phyloP scores from a whole-genome alignment of 805 yeast species.

The Millerago galiae region DNA sequence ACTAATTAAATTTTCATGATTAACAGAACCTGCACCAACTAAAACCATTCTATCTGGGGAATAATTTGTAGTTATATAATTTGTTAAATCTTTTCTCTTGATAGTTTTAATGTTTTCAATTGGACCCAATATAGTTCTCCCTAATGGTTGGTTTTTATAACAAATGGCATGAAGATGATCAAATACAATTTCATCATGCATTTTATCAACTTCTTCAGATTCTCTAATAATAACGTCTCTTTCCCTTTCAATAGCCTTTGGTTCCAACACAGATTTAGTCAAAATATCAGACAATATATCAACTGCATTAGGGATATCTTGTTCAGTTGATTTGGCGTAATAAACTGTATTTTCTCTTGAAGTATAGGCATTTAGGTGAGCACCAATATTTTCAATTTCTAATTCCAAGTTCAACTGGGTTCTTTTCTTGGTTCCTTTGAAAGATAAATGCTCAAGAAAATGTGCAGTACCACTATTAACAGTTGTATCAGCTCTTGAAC shows the following conservation, averaged over 20 bases:
- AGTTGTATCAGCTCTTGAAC: conserved; percentile 88
- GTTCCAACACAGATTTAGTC: conserved; percentile 78
- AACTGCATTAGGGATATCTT: conserved; percentile 78
- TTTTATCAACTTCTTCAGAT: conserved; percentile 95
- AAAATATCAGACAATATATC: conserved; percentile 86
- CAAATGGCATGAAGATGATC: conserved; percentile 94
- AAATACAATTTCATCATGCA: conserved; percentile 97
- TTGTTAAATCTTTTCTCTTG: conserved; percentile 64
- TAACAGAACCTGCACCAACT: conserved; percentile 94
- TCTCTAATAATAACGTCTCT: conserved; percentile 95
- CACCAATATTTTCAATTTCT: conserved; percentile 93
- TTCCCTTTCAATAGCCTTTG: conserved; percentile 86
- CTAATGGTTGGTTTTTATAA: conserved; percentile 85
- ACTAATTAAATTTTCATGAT: conserved; percentile 75
- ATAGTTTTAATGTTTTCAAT: conserved; percentile 80
- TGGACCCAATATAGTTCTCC: conserved; percentile 96
- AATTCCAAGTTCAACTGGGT: conserved; percentile 79
- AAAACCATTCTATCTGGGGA: conserved; percentile 96
- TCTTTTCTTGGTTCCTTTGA: conserved; percentile 84
- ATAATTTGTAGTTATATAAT: conserved; percentile 80
- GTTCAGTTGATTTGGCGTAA: conserved; percentile 80
- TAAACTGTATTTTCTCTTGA: conserved; percentile 97
- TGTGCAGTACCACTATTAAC: conserved; percentile 94
- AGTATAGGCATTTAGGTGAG: conserved; percentile 97
- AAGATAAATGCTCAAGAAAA: conserved; percentile 92